Evolutionary conservation across 768 basidiomycete species (phyloP).

Genomic region (Suillus americanus): DNA sequence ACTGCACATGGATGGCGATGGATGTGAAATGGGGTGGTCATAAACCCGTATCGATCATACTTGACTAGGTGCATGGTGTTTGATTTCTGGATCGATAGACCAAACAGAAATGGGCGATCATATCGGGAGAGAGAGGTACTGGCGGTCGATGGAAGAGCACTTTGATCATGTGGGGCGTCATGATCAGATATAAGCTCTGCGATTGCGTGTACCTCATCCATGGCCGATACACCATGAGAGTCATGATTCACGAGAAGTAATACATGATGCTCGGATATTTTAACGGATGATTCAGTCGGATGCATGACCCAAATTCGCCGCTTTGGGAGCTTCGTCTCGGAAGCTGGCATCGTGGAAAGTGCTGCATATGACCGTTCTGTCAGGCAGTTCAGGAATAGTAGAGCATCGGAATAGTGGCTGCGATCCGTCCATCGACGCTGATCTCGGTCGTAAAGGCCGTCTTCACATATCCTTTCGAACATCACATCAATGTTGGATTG

Average conservation of each 20-base stretch:
- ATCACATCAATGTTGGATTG: neutral
- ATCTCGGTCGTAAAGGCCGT: constrained; percentile 1
- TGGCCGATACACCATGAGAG: neutral
- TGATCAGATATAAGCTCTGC: neutral
- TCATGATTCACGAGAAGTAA: neutral
- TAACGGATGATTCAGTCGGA: neutral
- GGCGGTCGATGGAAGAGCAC: neutral
- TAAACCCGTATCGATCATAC: neutral
- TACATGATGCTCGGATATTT: neutral
- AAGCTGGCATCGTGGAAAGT: neutral
- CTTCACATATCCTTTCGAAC: neutral
- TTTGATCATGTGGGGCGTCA: neutral
- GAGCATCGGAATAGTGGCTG: neutral
- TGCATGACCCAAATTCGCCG: neutral
- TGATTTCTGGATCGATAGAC: neutral
- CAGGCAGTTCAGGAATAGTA: neutral
- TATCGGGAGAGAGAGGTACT: neutral
- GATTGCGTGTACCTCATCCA: neutral
- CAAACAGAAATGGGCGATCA: neutral
- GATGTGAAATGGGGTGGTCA: neutral
- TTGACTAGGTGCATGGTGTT: neutral
- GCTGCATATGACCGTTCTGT: neutral
- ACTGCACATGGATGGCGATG: neutral
- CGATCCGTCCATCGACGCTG: neutral
- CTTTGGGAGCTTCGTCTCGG: neutral